Base-by-base conservation (phyloP, 331 rosid genomes). In the Malus hybrid region DNA sequence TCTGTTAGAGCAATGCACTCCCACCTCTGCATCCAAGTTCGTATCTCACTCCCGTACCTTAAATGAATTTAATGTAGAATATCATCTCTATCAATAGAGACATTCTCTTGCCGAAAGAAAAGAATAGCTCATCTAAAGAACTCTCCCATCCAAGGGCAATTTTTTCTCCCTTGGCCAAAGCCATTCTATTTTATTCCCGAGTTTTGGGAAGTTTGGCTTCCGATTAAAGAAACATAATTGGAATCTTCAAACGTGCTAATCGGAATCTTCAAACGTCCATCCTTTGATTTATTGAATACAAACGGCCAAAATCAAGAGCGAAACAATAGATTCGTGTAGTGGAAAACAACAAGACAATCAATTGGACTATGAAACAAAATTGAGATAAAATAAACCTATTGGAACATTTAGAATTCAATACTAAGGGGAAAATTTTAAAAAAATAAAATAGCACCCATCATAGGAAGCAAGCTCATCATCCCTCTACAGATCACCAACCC, bases 401-500 rank as follows among this genome's bases (percentile, higher is more conserved):
- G 52, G n/a, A 65, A 73, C 65, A 78, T 78, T 73, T n/a, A 39
- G 76, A 34, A 73, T 42, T 62, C 73, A 71, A 39, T 81, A 71
- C 67, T 67, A 46, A 4, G 69, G 72, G 62, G 71, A 65, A 83
- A 33, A 83, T 3, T 52, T 50, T 44, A 44, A 44, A 44, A 44
- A 71, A 42, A 32, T 64, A 70, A 70, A 65, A 76, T 52, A 80
- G 78, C 81, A 89, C 84, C 85, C 84, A 80, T 83, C 77, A 31
- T 68, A 86, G 19, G 77, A 73, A 72, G 64, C 63, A 70, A 76
- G 76, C 78, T 75, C 78, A 76, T 82, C 78, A 66, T 84, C 80
- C 86, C 83, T 85, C 89, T 89, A 85, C 91, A 87, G 48, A 86
- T 56, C 83, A 80, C 73, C 83, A 73, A 73, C 74, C 88, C 84